A percentile compares a stretch with the other conserved stretches of the same genome.
phyloP scores from a whole-genome alignment of 192 early-diverging fungal genomes.

The Entomortierella lignicola region DNA sequence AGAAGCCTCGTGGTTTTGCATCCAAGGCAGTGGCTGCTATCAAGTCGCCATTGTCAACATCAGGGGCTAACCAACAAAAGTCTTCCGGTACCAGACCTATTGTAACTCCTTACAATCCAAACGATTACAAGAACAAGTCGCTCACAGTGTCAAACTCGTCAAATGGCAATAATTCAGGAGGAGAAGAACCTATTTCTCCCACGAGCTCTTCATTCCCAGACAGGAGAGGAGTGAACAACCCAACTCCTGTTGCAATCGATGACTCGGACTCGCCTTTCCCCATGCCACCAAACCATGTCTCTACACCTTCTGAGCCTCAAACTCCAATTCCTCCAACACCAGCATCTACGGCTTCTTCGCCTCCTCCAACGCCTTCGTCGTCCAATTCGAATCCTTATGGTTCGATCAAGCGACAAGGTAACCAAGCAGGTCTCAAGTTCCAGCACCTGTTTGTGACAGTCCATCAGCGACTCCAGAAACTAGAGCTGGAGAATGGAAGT shows the following conservation, averaged over 20 bases:
- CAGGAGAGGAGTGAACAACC: neutral
- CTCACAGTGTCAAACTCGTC: conserved; percentile 11
- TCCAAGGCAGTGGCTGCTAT: conserved; percentile 50
- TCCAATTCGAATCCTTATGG: conserved; percentile 25
- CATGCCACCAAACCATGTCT: neutral
- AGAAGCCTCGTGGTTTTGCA: conserved; percentile 41
- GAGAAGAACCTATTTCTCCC: neutral
- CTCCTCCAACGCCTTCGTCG: conserved; percentile 8
- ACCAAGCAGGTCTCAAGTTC: conserved; percentile 51
- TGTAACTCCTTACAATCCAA: conserved; percentile 49
- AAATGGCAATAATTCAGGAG: neutral
- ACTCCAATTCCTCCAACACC: conserved; percentile 11
- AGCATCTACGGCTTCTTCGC: neutral
- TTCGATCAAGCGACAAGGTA: conserved; percentile 41
- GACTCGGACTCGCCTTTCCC: conserved; percentile 10
- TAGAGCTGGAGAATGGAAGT: conserved; percentile 35
- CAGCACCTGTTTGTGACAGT: conserved; percentile 49
- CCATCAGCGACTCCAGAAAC: conserved; percentile 48
- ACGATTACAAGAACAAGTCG: conserved; percentile 44
- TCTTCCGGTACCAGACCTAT: conserved; percentile 21
- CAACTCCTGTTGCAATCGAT: conserved; percentile 4
- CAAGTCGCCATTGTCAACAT: conserved; percentile 27
- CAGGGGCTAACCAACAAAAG: neutral
- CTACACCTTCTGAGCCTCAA: neutral
- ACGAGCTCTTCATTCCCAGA: conserved; percentile 9